Evolutionary conservation across 169 alveolate species (phyloP), one percentile per base, ranked within the genome.

Genomic region (Plasmodium blacklocki): DNA sequence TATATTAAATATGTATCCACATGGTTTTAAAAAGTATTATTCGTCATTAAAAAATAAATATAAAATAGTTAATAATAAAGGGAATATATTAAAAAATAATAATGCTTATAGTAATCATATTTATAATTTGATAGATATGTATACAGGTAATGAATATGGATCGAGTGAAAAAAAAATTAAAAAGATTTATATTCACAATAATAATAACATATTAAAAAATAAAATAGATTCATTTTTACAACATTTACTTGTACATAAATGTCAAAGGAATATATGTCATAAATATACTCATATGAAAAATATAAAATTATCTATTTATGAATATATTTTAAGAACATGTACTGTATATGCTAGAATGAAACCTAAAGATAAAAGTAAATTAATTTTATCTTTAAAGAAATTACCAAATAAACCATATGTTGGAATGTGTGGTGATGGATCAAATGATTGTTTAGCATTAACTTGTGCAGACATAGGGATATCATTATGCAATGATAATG

Each of bases 391-490:
- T 56, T 56, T 56, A 56, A 56, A 56, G 21, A 56, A 56, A 18
- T 56, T 56, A 56, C 64, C 64, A 56, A 15, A 56, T 56, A 56
- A 89, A 47, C 88, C 96, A 15, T 71, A 78, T 52, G 93, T 93
- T 9, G 96, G 97, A 19, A 97, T 97, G 98, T 96, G 97, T 26
- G 98, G 98, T 6, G 98, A 97, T 74, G 98, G 98, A 5, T 96
- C 97, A n/a, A 97, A 97, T 78, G 98, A 97, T 94, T 97, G 98
- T 88, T 93, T 96, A 7, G 98, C 98, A 9, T 90, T 97, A 60
- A 91, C 95, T 12, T 96, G 95, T 3, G 95, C 98, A 5, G 98
- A 96, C 66, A 96, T 97, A 1, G 98, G 98, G 2, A 93, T 97
- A 26, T 94, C 98, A 14, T 88, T 97, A 39, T 39, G 47, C 1